Base-by-base conservation (phyloP, 2,329 filamentous ascomycete genomes). In the Myrmaecium sp. region DNA sequence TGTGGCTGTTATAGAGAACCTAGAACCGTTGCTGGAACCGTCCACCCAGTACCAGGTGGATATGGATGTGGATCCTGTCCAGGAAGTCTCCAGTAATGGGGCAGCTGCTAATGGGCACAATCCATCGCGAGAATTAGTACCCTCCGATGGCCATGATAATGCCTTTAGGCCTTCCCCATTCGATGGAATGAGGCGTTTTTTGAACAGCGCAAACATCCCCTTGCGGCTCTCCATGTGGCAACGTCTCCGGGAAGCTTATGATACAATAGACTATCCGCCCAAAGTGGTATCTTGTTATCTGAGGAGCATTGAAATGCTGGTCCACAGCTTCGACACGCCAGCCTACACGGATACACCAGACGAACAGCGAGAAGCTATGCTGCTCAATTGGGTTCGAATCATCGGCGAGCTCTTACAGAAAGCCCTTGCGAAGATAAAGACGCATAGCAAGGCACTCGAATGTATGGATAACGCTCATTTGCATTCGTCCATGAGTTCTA, bases 1-100 rank as follows among this genome's bases (percentile, higher is more conserved):
- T 0, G 67, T 86, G 8, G 66, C 74, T 4, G 70, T 94, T 12
- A 94, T 98, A 31, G 83, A 94, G 42, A 89, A 74, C 15, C 58
- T 98, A 18, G 89, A 98, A 43, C 89, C 89, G 4, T 78, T 98
- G 6, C 60, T 98, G 4, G 86, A 94, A 34, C 74, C 78, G 57
- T 64, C 4, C 62, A 27, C 23, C 5, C 15, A 31, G 3, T 33
- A 36, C 9, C 24, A 36, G 18, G 10, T 23, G 5, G 12, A 6
- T 6, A 14, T 6, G 7, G 15, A 14, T 25, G 23, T 15, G 8
- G 23, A 10, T 6, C 23, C 23, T 3, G n/a, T n/a, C n/a, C n/a
- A n/a, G n/a, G n/a, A n/a, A n/a, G n/a, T n/a, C n/a, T n/a, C n/a
- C n/a, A n/a, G n/a, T n/a, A n/a, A n/a, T 8, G 22, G 10, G 22